Conservation (phyloP, 768 basidiomycete species). For the Tremella fuciformis region DNA sequence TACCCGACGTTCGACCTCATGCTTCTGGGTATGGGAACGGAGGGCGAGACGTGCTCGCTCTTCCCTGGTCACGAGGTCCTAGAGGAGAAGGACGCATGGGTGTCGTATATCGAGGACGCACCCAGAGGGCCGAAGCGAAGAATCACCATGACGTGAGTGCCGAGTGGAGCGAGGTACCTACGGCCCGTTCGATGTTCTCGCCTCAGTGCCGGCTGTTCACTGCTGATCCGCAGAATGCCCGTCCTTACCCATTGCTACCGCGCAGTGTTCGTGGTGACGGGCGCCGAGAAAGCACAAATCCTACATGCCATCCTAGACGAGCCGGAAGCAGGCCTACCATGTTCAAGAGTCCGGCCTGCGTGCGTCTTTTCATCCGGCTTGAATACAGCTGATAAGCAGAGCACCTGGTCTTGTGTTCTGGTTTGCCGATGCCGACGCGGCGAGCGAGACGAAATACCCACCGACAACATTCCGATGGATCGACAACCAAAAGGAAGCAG, state of each 20-base stretch:
- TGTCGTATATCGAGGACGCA: conserved; percentile 85
- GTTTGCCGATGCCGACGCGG: conserved; percentile 89
- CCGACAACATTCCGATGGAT: conserved; percentile 47
- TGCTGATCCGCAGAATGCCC: conserved; percentile 39
- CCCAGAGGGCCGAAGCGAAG: conserved; percentile 90
- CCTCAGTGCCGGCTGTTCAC: too few relatives aligned
- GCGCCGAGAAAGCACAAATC: conserved; percentile 73
- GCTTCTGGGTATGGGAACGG: conserved; percentile 91
- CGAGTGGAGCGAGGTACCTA: too few relatives aligned
- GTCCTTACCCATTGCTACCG: conserved; percentile 58
- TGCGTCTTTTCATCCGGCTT: conserved; percentile 19
- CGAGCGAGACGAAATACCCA: conserved; percentile 50
- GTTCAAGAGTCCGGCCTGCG: conserved; percentile 73
- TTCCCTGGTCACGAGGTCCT: conserved; percentile 88
- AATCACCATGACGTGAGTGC: conserved; percentile 78
- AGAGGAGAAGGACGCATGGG: conserved; percentile 84
- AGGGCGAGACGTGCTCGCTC: conserved; percentile 96
- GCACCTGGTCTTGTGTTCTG: conserved; percentile 82
- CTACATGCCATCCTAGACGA: conserved; percentile 71
- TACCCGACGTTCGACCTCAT: conserved; percentile 98
- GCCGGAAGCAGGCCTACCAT: conserved; percentile 74
- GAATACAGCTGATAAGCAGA: conserved; percentile 20
- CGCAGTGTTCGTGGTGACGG: conserved; percentile 84
- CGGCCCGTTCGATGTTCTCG: too few relatives aligned
- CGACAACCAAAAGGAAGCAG: conserved; percentile 47